These are phyloP conservation scores for Cystofilobasidium macerans DNA, from an alignment of 768 basidiomycete genomes.

Conservation along the genomic window DNA sequence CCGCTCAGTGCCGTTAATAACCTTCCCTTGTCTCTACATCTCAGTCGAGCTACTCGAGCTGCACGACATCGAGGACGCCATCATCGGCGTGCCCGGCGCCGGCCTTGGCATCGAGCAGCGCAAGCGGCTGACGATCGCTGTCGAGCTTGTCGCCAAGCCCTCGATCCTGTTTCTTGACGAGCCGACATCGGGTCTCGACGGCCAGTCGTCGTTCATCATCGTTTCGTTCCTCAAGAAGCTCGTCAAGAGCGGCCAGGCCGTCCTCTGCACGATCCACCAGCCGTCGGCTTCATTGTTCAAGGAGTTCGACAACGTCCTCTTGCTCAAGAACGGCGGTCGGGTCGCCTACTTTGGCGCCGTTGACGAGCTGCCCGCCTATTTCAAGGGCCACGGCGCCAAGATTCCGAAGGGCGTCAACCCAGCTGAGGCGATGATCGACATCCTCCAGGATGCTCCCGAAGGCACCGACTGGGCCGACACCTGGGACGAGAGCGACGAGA, in stretches of 20 bases:
- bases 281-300: constrained; percentile 71
- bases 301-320: constrained; percentile 54
- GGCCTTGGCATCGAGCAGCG: constrained; percentile 6
- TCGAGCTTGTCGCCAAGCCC: constrained; percentile 2
- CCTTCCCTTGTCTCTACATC: too few species aligned
- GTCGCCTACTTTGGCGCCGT: constrained; percentile 92
- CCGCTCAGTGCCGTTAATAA: too few species aligned
- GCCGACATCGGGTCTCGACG: constrained; percentile 47
- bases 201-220: constrained; percentile 76
- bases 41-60: constrained; percentile 1
- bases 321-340: constrained; percentile 62
- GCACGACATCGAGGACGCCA: background rate
- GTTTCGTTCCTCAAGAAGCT: constrained; percentile 44
- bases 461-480: constrained; percentile 49
- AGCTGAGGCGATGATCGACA: constrained; percentile 53
- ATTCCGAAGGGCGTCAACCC: constrained; percentile 70
- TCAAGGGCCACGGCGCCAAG: constrained; percentile 57
- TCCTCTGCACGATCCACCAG: constrained; percentile 42
- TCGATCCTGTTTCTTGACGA: constrained; percentile 45
- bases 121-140: constrained; percentile 5
- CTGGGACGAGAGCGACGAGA: constrained; percentile 52
- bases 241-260: constrained; percentile 40
- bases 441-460: constrained; percentile 54
- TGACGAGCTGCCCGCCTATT: constrained; percentile 64
- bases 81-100: background rate